A percentile compares a stretch with the other conserved stretches of the same genome.
These are phyloP conservation scores for Penicillium freii DNA, from an alignment of 2,329 filamentous ascomycete genomes.

Conservation along the genomic window DNA sequence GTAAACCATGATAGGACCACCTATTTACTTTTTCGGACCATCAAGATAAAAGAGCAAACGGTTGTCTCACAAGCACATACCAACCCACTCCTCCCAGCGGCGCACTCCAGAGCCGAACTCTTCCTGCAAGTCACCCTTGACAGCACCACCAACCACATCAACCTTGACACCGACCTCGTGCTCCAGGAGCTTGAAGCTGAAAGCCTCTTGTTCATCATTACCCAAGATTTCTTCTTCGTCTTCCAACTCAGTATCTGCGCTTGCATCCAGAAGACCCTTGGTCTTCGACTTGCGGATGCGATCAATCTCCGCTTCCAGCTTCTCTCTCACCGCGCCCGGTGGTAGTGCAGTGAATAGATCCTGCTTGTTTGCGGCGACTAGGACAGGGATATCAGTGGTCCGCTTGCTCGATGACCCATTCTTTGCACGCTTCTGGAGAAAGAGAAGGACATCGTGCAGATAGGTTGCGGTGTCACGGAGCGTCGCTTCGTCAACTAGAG, in stretches of 20 bases:
- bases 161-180: conserved; percentile 75
- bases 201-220: conserved; percentile 73
- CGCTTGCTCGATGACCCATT: conserved; percentile 55
- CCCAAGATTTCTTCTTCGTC: conserved; percentile 82
- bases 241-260: conserved; percentile 57
- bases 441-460: conserved; percentile 82
- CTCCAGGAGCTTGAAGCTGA: conserved; percentile 77
- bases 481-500: conserved; percentile 48
- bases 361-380: conserved; percentile 91
- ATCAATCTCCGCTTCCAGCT: conserved; percentile 76
- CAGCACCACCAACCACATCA: conserved; percentile 67
- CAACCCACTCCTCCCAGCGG: conserved; percentile 91
- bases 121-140: conserved; percentile 56
- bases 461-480: conserved; percentile 76
- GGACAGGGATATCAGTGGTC: conserved; percentile 64
- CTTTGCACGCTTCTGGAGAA: conserved; percentile 69
- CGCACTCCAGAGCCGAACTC: conserved; percentile 67
- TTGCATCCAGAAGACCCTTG: conserved; percentile 79
- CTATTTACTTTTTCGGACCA: conserved; percentile 2
- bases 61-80: conserved; percentile 59
- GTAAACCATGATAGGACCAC: neutral
- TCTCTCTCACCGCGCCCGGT: conserved; percentile 67
- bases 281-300: conserved; percentile 73
- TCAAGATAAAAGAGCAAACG: neutral
- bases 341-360: conserved; percentile 93